phyloP scores from a whole-genome alignment of 345 rosid genomes.

The Gossypium stocksii region DNA sequence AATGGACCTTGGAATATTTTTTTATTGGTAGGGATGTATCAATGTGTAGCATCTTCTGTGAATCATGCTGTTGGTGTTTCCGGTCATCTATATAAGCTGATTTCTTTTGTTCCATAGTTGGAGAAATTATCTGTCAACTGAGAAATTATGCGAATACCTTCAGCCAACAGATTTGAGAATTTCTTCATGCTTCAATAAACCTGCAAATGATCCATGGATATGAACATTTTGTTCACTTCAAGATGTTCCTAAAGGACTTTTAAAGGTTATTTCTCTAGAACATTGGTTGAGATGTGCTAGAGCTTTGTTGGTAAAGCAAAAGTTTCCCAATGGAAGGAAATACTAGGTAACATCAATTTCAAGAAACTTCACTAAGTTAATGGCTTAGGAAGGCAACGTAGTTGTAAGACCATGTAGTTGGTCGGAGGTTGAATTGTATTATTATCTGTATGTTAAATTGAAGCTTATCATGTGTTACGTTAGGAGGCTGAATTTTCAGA shows the following conservation, averaged over 20 bases:
- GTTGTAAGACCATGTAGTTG: not conserved
- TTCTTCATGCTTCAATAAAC: not conserved
- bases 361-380: not conserved
- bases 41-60: not conserved
- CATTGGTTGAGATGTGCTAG: not conserved
- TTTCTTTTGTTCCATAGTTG: not conserved
- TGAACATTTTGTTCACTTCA: not conserved
- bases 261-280: not conserved
- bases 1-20: not conserved
- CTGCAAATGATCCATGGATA: not conserved
- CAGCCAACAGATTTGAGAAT: not conserved
- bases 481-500: not conserved
- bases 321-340: not conserved
- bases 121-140: not conserved
- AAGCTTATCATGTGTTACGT: not conserved
- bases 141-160: not conserved
- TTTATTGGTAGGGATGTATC: not conserved
- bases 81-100: not conserved
- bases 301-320: not conserved
- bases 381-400: not conserved
- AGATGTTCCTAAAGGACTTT: not conserved
- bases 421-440: not conserved
- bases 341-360: not conserved
- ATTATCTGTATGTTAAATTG: not conserved
- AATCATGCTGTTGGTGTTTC: not conserved